Evolutionary conservation across 768 basidiomycete species (phyloP).

Genomic region (Lentinula boryana): DNA sequence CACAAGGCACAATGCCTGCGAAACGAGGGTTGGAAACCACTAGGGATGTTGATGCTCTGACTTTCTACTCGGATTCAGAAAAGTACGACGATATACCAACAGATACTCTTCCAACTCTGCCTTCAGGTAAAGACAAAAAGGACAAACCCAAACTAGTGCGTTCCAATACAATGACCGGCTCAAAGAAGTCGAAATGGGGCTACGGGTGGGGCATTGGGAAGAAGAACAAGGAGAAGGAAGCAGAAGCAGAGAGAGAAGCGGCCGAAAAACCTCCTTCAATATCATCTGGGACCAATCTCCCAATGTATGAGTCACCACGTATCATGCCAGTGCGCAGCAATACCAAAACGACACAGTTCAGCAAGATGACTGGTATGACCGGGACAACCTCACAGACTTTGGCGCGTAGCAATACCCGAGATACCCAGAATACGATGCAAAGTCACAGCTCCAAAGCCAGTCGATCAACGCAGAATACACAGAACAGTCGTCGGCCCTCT

Average conservation of each 20-base stretch:
- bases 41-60: constrained; percentile 34
- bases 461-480: constrained; percentile 8
- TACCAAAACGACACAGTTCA: constrained; percentile 32
- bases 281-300: background rate
- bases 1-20: constrained; percentile 36
- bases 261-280: constrained; percentile 11
- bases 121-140: constrained; percentile 23
- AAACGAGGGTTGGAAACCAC: constrained; percentile 2
- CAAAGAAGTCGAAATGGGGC: constrained; percentile 61
- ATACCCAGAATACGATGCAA: constrained; percentile 10
- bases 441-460: constrained; percentile 12
- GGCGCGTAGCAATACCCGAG: constrained; percentile 2
- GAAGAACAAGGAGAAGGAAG: constrained; percentile 39
- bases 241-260: constrained; percentile 22
- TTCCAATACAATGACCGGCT: constrained; percentile 50
- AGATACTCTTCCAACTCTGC: constrained; percentile 7
- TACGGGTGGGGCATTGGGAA: constrained; percentile 67
- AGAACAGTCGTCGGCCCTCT: constrained; percentile 9
- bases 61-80: constrained; percentile 59
- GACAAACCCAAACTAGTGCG: constrained; percentile 38
- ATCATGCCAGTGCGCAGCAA: constrained; percentile 28
- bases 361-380: constrained; percentile 24
- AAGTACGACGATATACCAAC: constrained; percentile 44
- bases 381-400: constrained; percentile 10
- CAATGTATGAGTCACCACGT: constrained; percentile 31